Evolutionary conservation across 345 rosid genomes (phyloP).

Genomic region (Ceriops decandra): DNA sequence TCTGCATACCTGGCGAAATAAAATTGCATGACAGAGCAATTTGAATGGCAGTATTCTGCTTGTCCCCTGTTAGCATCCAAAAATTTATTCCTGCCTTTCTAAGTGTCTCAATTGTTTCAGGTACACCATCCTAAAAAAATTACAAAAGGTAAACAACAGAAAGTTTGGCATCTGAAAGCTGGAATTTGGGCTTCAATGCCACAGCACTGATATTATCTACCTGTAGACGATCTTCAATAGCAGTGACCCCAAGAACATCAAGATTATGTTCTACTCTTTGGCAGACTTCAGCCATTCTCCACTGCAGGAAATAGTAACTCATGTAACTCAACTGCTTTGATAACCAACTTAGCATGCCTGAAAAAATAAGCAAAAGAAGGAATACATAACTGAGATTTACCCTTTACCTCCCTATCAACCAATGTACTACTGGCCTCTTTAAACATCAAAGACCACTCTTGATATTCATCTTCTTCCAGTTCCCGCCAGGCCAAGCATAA

Average conservation of each 20-base stretch:
- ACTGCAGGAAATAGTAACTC: slow-evolving; percentile 46
- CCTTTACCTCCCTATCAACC: slow-evolving; percentile 92
- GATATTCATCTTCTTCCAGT: slow-evolving; percentile 73
- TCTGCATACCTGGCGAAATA: slow-evolving; percentile 78
- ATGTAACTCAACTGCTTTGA: slow-evolving; percentile 24
- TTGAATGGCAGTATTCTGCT: slow-evolving; percentile 96
- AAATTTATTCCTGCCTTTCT: slow-evolving; percentile 96
- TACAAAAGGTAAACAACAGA: slow-evolving; percentile 6
- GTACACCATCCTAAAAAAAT: slow-evolving; percentile 83
- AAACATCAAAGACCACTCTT: slow-evolving; percentile 80
- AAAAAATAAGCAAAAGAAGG: not conserved
- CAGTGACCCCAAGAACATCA: slow-evolving; percentile 89
- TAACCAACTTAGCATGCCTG: slow-evolving; percentile 9
- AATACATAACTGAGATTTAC: slow-evolving; percentile 13
- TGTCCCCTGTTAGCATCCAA: slow-evolving; percentile 99
- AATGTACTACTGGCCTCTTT: slow-evolving; percentile 91
- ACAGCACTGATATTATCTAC: slow-evolving; percentile 33
- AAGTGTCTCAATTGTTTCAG: slow-evolving; percentile 87
- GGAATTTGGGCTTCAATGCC: slow-evolving; percentile 15
- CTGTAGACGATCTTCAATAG: slow-evolving; percentile 95
- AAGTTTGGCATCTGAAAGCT: slow-evolving; percentile 6
- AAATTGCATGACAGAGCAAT: slow-evolving; percentile 98
- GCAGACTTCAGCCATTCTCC: slow-evolving; percentile 97
- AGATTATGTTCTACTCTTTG: slow-evolving; percentile 81
- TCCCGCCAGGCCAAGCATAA: slow-evolving; percentile 97